Base-by-base conservation (phyloP, 2,329 filamentous ascomycete species). In the Fusarium sp. region DNA sequence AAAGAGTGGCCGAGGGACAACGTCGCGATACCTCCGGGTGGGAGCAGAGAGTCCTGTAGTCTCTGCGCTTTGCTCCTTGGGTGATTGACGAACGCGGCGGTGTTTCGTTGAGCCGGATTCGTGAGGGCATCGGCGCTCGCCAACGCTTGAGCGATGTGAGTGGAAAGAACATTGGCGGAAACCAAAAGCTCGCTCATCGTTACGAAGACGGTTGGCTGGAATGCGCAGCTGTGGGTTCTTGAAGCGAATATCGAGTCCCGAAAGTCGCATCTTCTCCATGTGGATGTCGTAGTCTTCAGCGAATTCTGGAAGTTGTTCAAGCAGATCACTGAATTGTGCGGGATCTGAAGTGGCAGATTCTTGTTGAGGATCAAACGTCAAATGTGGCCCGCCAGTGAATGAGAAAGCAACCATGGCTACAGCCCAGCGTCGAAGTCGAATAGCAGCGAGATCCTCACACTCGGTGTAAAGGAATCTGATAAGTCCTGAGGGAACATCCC, bases 201-300 rank as follows among this genome's bases (percentile, higher is more conserved):
- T 87, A 65, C 83, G 81, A 23, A 89, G 80, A 58, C 81, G 80
- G 79, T 89, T 89, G 68, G 83, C 84, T 16, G 85, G 84, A 55
- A 89, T 83, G 66, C 87, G 82, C 23, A 89, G 83, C 78, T 88
- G 87, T 16, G 87, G 87, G 78, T 89, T 89, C 82, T 89, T 89
- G 78, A 87, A 81, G 70, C 84, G 81, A 40, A 85, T 78, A 68
- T 88, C 82, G 55, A 87, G 82, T 25, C 83, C 80, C 63, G 83
- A 85, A 62, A 79, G 78, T 43, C 78, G 77, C 82, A 88, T 87
- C 77, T 87, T 87, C 72, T 78, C 77, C 48, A 86, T 77, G 75
- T 89, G 87, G 47, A 80, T 80, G 40, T 78, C 76, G 75, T 87
- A 88, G 73, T 89, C 86, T 58, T 79, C 78, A 54, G 76, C 76